Conservation (phyloP, 345 rosid species). For the Citrus trifoliata region DNA sequence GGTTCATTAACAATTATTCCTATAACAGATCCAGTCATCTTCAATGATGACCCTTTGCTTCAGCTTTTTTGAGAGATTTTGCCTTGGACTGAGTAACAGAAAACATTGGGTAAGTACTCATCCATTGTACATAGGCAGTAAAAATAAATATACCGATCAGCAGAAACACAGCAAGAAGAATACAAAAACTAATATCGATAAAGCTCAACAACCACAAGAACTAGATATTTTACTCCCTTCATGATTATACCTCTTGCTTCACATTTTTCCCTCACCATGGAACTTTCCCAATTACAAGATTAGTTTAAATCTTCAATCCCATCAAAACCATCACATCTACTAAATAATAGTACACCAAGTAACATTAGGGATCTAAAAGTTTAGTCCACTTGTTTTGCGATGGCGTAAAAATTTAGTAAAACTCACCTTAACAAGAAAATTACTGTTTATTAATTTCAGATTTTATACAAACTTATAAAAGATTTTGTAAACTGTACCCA, state of each 20-base stretch:
- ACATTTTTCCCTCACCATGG: background rate
- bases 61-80: conserved; percentile 55
- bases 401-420: background rate
- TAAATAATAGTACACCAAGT: background rate
- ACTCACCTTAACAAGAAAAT: background rate
- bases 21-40: conserved; percentile 16
- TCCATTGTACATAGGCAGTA: background rate
- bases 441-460: background rate
- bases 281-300: background rate
- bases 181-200: background rate
- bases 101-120: conserved; percentile 1
- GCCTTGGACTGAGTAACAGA: conserved; percentile 41
- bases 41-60: conserved; percentile 59
- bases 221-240: background rate
- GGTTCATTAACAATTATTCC: conserved; percentile 29
- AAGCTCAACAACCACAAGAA: background rate
- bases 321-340: background rate
- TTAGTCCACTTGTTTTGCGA: background rate
- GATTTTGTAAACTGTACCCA: background rate
- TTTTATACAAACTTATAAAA: background rate
- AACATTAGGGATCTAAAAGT: background rate
- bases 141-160: background rate
- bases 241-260: background rate
- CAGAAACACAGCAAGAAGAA: background rate
- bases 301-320: background rate